Conservation (phyloP, 192 early-diverging fungal genomes). For the Coemansia sp. region DNA sequence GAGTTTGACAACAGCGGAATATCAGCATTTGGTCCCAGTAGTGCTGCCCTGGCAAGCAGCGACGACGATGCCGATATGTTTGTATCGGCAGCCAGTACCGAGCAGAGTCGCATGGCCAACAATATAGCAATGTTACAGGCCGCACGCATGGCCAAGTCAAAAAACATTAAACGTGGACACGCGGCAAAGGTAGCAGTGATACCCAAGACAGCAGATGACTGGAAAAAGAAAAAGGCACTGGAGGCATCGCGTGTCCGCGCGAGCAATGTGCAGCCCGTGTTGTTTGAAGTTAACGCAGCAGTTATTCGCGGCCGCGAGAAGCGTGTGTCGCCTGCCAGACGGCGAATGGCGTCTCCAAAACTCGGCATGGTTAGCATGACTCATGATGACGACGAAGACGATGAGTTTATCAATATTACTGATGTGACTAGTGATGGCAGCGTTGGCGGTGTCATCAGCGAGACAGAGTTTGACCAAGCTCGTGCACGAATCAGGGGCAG, state of each 20-base stretch:
- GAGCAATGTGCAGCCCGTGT: conserved; percentile 6
- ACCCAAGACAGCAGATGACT: conserved; percentile 5
- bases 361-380: neutral
- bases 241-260: neutral
- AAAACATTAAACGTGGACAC: conserved; percentile 9
- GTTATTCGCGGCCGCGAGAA: conserved; percentile 23
- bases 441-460: conserved; percentile 23
- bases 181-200: conserved; percentile 12
- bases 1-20: conserved; percentile 1
- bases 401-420: conserved; percentile 53
- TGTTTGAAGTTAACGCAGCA: conserved; percentile 23
- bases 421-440: conserved; percentile 45
- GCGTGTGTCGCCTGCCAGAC: conserved; percentile 1
- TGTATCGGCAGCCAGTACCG: conserved; percentile 7
- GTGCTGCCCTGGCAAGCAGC: conserved; percentile 4
- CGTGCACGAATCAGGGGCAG: neutral
- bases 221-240: conserved; percentile 11
- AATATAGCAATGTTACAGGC: conserved; percentile 8
- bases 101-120: neutral
- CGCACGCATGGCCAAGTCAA: conserved; percentile 3
- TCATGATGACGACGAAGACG: conserved; percentile 12
- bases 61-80: conserved; percentile 8
- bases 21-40: neutral
- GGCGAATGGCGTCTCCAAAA: conserved; percentile 1
- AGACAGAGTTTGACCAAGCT: conserved; percentile 41